Conservation (phyloP, 2,329 filamentous ascomycete species). For the Fusarium algeriense region DNA sequence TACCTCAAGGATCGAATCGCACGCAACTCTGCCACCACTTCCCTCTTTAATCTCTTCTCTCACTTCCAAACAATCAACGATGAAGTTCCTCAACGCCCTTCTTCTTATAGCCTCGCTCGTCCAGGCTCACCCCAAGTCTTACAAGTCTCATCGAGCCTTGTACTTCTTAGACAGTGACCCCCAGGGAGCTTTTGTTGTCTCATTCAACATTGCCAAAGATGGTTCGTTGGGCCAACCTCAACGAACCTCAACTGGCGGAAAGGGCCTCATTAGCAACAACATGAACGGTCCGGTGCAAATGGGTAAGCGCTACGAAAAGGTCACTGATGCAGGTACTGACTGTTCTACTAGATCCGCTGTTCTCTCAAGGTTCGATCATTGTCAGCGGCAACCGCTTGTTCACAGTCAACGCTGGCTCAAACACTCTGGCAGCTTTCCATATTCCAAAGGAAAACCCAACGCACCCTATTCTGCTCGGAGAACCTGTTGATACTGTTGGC, state of each 20-base stretch:
- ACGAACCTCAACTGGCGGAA: neutral
- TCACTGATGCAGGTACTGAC: fast-evolving
- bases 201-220: neutral
- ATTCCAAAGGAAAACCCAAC: constrained; percentile 2
- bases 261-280: neutral
- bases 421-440: constrained; percentile 7
- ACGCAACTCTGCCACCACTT: no score
- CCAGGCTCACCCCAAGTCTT: neutral
- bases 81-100: neutral
- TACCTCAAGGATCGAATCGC: neutral
- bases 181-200: constrained; percentile 11
- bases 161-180: constrained; percentile 24
- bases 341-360: neutral
- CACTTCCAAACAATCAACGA: neutral
- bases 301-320: neutral
- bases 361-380: neutral
- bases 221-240: neutral
- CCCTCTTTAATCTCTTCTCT: fast-evolving
- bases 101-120: neutral
- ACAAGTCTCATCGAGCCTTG: neutral
- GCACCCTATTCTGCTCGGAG: neutral
- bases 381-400: neutral
- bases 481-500: constrained; percentile 1
- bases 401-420: constrained; percentile 15
- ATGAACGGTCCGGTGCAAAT: neutral